These are phyloP conservation scores for Scedosporium minutisporum DNA, from an alignment of 2,329 filamentous ascomycete genomes.

Conservation along the genomic window DNA sequence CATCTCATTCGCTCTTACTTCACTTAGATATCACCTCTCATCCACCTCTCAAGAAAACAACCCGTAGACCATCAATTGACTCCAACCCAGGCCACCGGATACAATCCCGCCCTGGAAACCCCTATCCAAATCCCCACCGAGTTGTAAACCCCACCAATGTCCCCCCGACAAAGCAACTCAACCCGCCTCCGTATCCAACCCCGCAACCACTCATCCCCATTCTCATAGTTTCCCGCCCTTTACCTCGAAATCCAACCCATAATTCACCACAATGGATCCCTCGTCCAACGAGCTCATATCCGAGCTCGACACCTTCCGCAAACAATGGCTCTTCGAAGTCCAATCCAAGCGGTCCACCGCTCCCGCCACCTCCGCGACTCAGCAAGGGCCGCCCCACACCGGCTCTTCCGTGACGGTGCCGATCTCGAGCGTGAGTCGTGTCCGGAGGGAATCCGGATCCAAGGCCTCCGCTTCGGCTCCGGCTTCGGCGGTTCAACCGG, in stretches of 20 bases:
- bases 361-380: conserved; percentile 3
- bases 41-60: too few species aligned
- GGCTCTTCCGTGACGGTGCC: background rate
- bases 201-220: background rate
- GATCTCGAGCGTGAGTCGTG: conserved; percentile 9
- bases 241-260: background rate
- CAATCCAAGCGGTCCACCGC: conserved; percentile 24
- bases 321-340: conserved; percentile 79
- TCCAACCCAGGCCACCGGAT: too few species aligned
- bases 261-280: background rate
- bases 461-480: too few species aligned
- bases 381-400: background rate
- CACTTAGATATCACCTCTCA: too few species aligned
- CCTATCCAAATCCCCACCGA: background rate
- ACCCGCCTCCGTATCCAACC: background rate
- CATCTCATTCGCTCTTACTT: too few species aligned
- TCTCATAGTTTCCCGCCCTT: background rate
- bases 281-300: conserved; percentile 38
- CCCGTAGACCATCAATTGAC: too few species aligned
- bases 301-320: conserved; percentile 78
- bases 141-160: background rate
- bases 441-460: conserved; percentile 8
- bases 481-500: conserved; percentile 12
- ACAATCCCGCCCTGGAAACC: background rate
- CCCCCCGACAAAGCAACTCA: background rate